Conservation (phyloP, 495 filamentous ascomycete genomes). For the Lindgomyces ingoldianus region DNA sequence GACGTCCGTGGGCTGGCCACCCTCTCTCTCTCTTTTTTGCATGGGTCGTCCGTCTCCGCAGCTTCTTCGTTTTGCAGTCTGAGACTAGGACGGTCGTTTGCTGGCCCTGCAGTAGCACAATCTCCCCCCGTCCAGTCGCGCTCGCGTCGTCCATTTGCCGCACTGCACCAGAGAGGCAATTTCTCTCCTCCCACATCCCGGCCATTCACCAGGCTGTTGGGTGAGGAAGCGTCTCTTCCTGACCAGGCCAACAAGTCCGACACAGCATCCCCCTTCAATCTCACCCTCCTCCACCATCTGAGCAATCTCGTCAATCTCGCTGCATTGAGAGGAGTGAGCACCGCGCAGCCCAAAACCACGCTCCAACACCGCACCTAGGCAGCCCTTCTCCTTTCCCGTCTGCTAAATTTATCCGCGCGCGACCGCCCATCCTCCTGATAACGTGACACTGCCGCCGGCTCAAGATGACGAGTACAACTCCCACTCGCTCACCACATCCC, state of each 20-base stretch:
- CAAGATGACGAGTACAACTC: conserved; percentile 26
- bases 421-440: conserved; percentile 18
- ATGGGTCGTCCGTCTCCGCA: not conserved
- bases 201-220: conserved; percentile 7
- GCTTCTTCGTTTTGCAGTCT: not conserved
- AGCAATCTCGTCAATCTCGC: not conserved
- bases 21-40: conserved; percentile 3
- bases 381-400: conserved; percentile 11
- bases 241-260: conserved; percentile 1
- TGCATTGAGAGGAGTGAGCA: conserved; percentile 5
- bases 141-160: not conserved
- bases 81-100: conserved; percentile 2
- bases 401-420: conserved; percentile 31
- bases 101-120: conserved; percentile 21
- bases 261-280: conserved; percentile 28
- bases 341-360: not conserved
- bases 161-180: conserved; percentile 8
- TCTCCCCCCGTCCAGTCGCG: not conserved
- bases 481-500: conserved; percentile 18
- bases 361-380: conserved; percentile 1
- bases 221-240: not conserved
- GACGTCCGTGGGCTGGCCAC: conserved; percentile 9
- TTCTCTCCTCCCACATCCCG: not conserved
- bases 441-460: conserved; percentile 21
- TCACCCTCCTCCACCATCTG: conserved; percentile 5